Conservation (phyloP, 2,329 filamentous ascomycete species). For the Penicillium sp. region DNA sequence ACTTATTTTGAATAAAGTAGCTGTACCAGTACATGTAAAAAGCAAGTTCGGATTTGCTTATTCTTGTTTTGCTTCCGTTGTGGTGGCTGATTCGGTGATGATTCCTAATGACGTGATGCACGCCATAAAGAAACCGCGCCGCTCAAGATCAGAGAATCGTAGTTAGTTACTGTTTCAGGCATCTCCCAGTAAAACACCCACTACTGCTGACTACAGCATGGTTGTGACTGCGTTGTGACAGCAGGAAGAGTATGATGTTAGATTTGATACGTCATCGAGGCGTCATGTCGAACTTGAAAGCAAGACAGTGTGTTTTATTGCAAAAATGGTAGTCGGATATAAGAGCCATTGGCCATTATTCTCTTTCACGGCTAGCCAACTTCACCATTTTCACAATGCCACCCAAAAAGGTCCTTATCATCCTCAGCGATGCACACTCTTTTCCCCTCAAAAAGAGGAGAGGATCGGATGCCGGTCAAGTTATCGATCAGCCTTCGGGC, state of each 20-base stretch:
- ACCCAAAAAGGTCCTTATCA: conserved; percentile 43
- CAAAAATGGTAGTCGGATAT: too few species aligned
- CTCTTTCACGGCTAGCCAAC: too few species aligned
- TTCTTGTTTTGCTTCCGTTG: background rate
- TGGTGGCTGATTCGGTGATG: background rate
- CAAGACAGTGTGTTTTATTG: too few species aligned
- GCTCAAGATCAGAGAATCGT: background rate
- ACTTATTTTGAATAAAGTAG: background rate
- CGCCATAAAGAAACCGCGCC: background rate
- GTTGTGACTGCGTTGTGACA: background rate
- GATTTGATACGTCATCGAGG: background rate
- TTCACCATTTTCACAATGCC: conserved; percentile 13
- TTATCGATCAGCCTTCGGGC: conserved; percentile 29
- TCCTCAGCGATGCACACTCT: conserved; percentile 43
- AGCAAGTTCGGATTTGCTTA: background rate
- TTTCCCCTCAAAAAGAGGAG: conserved; percentile 35
- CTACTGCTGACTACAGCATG: background rate
- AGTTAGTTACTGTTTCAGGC: background rate
- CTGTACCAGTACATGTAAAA: background rate
- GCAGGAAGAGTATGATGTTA: background rate
- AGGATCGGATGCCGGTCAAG: conserved; percentile 21
- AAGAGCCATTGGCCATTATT: too few species aligned
- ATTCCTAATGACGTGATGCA: background rate
- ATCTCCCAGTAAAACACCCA: background rate
- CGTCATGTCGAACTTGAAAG: background rate